Evolutionary conservation across 768 basidiomycete species (phyloP), one percentile per base, ranked within the genome.

Genomic region (Goffeauzyma gilvescens): DNA sequence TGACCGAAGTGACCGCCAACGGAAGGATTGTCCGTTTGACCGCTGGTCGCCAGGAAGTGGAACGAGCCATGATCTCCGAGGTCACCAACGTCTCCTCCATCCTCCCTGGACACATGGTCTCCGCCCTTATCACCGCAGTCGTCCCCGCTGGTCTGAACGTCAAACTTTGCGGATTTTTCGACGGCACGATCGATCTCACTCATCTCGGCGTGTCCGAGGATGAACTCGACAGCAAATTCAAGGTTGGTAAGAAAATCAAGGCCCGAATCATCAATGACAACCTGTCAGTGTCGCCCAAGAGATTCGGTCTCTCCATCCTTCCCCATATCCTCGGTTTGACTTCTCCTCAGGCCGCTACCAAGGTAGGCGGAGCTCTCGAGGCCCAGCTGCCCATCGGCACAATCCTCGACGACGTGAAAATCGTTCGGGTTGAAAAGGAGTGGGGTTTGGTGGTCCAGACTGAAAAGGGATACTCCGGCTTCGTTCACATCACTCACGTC

Each of bases 401-500:
- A 10, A 64, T 75, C 15, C 54, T 95, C 31, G 78, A 82, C 2
- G 64, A 69, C 12, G 80, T 80, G 25, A 81, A 78, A 56, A 77
- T 96, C 4, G 59, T 70, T 5, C 68, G 75, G 38, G 71, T 86
- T 4, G 83, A 90, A 51, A 55, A 71, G 21, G 90, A 93, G 49
- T 78, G 81, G 53, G 90, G 93, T 9, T 58, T 93, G 1, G 67
- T 79, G 31, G 74, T 79, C 27, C 72, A 78, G 49, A 68, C 86
- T 14, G 65, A 71, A 33, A 67, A 75, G 1, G 74, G 69, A 1
- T 55, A 81, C 13, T 71, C 76, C 46, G 89, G 83, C 8, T 89
- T 89, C 58, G 73, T 82, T 28, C 89, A 95, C 86, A 93, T 98
- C 54, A 93, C 90, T 9, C 85, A 93, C 60, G 69, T 80, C 34